Percentiles rank a stretch among this genome's conserved stretches.
Evolutionary conservation across 2,329 filamentous ascomycete species (phyloP).

Genomic region (Chalara sp.): DNA sequence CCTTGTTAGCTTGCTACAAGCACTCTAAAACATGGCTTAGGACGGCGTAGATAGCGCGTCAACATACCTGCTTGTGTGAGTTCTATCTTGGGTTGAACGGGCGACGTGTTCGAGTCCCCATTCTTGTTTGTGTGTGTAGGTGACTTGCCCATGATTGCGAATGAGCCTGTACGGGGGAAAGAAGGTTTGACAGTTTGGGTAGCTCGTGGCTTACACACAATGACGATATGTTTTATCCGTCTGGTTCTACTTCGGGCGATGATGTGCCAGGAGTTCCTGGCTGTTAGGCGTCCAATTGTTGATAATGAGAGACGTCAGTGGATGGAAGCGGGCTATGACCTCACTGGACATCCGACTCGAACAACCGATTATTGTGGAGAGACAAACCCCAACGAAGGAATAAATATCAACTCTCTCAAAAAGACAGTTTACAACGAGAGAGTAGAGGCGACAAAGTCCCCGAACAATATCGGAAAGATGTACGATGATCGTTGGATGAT

Average conservation of each 20-base stretch:
- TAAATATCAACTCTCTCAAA: too few species aligned
- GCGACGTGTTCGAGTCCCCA: conserved; percentile 15
- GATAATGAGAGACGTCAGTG: too few species aligned
- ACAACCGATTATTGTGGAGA: too few species aligned
- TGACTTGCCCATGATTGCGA: conserved; percentile 21
- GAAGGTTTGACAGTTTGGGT: conserved; percentile 4
- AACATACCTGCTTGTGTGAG: conserved; percentile 13
- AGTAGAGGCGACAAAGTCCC: too few species aligned
- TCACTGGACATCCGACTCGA: background rate
- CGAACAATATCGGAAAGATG: too few species aligned
- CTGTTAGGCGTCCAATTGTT: too few species aligned
- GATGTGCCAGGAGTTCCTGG: background rate
- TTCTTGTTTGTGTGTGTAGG: conserved; percentile 17
- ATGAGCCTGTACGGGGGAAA: conserved; percentile 5
- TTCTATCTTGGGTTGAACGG: conserved; percentile 8
- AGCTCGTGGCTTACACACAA: conserved; percentile 6
- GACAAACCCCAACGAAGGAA: too few species aligned
- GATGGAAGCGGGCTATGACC: background rate
- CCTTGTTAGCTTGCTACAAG: background rate
- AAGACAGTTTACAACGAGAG: too few species aligned
- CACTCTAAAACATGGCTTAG: too few species aligned
- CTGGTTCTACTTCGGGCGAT: background rate
- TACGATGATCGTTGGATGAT: too few species aligned
- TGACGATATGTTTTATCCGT: conserved; percentile 8
- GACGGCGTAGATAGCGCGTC: too few species aligned